phyloP scores from a whole-genome alignment of 2,329 filamentous ascomycete genomes.

The Fusarium sp. region DNA sequence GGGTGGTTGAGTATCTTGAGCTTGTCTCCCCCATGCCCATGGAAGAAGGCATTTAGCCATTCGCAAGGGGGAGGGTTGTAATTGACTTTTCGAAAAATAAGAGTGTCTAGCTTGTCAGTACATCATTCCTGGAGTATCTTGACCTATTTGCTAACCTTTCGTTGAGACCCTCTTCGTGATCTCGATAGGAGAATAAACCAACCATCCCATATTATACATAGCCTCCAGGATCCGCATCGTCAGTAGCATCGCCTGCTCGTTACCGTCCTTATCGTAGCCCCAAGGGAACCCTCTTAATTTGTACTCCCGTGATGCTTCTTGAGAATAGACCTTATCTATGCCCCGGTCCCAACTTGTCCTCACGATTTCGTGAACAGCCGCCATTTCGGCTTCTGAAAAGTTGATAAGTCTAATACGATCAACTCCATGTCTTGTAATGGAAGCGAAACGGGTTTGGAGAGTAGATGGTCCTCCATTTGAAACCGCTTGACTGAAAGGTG shows the following conservation, averaged over 20 bases:
- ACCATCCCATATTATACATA: constrained; percentile 8
- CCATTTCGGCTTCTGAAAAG: constrained; percentile 11
- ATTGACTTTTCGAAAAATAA: constrained; percentile 14
- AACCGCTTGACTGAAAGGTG: neutral
- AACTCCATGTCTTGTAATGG: neutral
- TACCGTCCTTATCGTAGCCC: constrained; percentile 5
- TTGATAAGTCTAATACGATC: constrained; percentile 26
- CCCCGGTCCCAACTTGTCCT: constrained; percentile 11
- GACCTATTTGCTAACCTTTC: neutral
- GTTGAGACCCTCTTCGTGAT: constrained; percentile 7
- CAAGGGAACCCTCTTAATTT: constrained; percentile 23
- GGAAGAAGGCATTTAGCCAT: constrained; percentile 31
- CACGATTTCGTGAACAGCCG: constrained; percentile 3
- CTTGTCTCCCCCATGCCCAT: constrained; percentile 21
- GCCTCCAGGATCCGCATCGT: constrained; percentile 13
- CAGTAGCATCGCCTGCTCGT: constrained; percentile 20
- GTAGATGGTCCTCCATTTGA: neutral
- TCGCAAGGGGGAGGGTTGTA: neutral
- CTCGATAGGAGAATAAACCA: constrained; percentile 20
- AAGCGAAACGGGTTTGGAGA: neutral
- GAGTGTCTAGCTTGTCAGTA: neutral
- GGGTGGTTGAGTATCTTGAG: constrained; percentile 26
- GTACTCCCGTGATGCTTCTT: constrained; percentile 14
- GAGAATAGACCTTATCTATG: constrained; percentile 7
- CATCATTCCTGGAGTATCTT: rapidly evolving